A percentile compares a stretch with the other conserved stretches of the same genome.
Evolutionary conservation across 2,329 filamentous ascomycete genomes (phyloP).

Genomic region (Fusarium pseudoanthophilum): DNA sequence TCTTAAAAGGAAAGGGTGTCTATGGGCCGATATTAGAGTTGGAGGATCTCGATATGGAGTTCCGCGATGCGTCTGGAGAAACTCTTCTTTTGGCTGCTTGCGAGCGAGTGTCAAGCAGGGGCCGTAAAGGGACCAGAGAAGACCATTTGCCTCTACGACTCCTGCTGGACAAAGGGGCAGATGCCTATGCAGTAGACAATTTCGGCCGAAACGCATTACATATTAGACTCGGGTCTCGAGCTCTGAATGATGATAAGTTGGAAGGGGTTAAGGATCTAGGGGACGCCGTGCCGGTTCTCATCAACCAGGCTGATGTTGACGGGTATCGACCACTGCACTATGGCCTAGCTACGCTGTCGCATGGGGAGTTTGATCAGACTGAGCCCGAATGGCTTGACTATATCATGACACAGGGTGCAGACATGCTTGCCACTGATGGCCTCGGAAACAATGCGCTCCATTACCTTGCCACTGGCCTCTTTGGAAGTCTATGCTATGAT

Average conservation of each 20-base stretch:
- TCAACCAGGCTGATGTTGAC: conserved; percentile 26
- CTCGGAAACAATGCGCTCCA: conserved; percentile 23
- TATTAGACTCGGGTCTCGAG: background rate
- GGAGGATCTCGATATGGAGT: conserved; percentile 20
- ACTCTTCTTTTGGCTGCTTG: conserved; percentile 27
- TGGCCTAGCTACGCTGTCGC: background rate
- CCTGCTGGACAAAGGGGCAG: conserved; percentile 24
- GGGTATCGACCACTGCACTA: conserved; percentile 35
- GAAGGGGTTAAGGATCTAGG: conserved; percentile 3
- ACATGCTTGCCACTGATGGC: conserved; percentile 17
- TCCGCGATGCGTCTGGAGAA: conserved; percentile 11
- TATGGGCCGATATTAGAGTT: conserved; percentile 21
- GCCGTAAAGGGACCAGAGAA: rapidly evolving
- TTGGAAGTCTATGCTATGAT: background rate
- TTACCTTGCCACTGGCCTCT: conserved; percentile 6
- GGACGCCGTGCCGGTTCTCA: background rate
- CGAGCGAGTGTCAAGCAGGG: background rate
- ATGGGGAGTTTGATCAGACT: background rate
- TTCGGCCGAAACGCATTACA: conserved; percentile 29
- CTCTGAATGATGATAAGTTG: background rate
- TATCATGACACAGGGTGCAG: conserved; percentile 13
- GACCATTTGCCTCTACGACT: background rate
- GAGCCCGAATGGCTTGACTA: conserved; percentile 14
- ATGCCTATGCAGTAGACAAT: conserved; percentile 18
- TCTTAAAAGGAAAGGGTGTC: conserved; percentile 1